Evolutionary conservation across 768 basidiomycete genomes (phyloP), one percentile per base, ranked within the genome.

Genomic region (Tremella yokohamensis): DNA sequence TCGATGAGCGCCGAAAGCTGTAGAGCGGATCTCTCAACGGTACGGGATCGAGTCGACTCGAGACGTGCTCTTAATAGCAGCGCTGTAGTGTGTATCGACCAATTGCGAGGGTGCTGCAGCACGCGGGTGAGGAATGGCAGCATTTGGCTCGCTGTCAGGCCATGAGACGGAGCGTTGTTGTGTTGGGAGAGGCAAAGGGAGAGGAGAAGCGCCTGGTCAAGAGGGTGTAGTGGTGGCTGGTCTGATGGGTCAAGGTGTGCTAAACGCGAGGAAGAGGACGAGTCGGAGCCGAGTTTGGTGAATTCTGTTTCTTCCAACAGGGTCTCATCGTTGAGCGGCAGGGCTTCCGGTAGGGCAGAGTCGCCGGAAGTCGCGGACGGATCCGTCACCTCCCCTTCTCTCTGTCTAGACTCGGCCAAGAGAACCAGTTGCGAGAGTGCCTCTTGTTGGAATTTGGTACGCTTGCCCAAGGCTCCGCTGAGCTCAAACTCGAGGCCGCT

Each of bases 11-110:
- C 92, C 72, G 94, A 90, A 3, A 99, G 84, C 76, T 99, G 96
- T 1, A 98, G 80, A 1, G 87, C 85, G 1, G 91, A 85, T 22
- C 96, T 84, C 74, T 99, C 96, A 66, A 93, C 88, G 13, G 96
- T 98, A 20, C 96, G 84, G 0, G 89, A 89, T 42, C 96, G 84
- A 16, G 83, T 80, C 0, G 91, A 83, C 76, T 99, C 94, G 57
- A 96, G 85, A 7, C 96, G 84, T 9, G 94, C 88, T 25, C 96
- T 87, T 24, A 97, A 84, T 50, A 99, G 83, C 52, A 98, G 85
- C 25, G 91, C 93, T 85, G 93, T 94, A 38, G 93, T 94, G 78
- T 98, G 90, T 26, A 98, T 81, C 4, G 90, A 88, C 96, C 96
- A 99, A 76, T 97, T 98, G 0, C 72, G 60, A 1, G 92, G 90